Conservation (phyloP, 2,329 filamentous ascomycete species). For the Chrysosporium queenslandicum region DNA sequence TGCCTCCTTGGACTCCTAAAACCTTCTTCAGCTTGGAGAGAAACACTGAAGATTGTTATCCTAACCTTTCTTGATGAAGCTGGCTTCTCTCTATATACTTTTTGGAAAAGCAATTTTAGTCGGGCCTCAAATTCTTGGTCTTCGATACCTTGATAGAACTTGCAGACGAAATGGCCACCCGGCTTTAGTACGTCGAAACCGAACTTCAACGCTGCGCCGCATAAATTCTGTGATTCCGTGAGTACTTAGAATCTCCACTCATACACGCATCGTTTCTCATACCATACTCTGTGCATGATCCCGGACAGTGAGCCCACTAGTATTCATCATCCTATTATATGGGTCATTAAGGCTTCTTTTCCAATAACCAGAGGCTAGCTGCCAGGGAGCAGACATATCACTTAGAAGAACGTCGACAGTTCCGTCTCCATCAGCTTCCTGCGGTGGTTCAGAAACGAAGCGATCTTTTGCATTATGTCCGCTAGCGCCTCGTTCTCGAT, state of each 20-base stretch:
- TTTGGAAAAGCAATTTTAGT: conserved; percentile 65
- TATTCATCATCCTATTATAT: conserved; percentile 98
- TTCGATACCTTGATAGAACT: conserved; percentile 88
- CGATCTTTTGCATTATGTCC: conserved; percentile 22
- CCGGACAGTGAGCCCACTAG: conserved; percentile 72
- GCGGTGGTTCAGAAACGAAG: neutral
- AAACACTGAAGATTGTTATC: no score
- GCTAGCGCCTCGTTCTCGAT: conserved; percentile 23
- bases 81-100: conserved; percentile 80
- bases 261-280: conserved; percentile 28
- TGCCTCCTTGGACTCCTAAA: conserved; percentile 69
- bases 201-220: conserved; percentile 73
- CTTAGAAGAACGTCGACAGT: conserved; percentile 87
- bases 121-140: conserved; percentile 68
- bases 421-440: conserved; percentile 26
- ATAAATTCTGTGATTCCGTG: conserved; percentile 62
- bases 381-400: conserved; percentile 99
- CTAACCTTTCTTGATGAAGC: conserved; percentile 76
- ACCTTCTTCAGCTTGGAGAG: conserved; percentile 16
- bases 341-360: conserved; percentile 90
- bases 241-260: neutral
- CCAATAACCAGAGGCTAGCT: conserved; percentile 65
- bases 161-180: conserved; percentile 89
- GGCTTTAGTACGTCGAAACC: conserved; percentile 69
- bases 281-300: conserved; percentile 96